Evolutionary conservation across 169 alveolate genomes (phyloP).

Genomic region (Plasmodium sp.): DNA sequence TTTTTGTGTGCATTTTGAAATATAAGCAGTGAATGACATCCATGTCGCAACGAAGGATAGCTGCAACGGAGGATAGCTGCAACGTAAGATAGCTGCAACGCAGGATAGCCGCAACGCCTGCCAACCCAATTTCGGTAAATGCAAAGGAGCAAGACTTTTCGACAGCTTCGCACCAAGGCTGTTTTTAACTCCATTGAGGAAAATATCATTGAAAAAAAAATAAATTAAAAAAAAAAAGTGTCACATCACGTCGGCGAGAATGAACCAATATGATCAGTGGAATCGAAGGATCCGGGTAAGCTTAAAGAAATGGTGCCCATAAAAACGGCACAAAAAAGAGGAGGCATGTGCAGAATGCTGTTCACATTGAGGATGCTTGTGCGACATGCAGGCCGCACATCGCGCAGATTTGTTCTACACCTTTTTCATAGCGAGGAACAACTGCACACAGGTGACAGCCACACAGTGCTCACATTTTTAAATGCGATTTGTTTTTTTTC

Average conservation of each 20-base stretch:
- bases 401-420: constrained; percentile 4
- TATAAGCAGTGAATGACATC: neutral
- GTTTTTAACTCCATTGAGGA: neutral
- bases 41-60: neutral
- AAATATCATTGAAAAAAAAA: neutral
- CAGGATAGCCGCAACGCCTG: neutral
- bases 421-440: neutral
- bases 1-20: neutral
- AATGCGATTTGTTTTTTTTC: neutral
- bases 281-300: constrained; percentile 61
- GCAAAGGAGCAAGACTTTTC: neutral
- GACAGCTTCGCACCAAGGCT: neutral
- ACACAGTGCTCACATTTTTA: neutral
- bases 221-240: neutral
- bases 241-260: neutral
- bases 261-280: constrained; percentile 73
- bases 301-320: neutral
- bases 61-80: neutral
- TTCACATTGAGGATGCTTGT: constrained; percentile 8
- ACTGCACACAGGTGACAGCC: neutral
- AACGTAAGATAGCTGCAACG: neutral
- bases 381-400: constrained; percentile 10
- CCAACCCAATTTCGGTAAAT: neutral
- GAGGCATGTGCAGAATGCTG: neutral
- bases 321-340: neutral